Base-by-base conservation (phyloP, 1,284 basidiomycete species). In the Sanghuangporus sanghuang region DNA sequence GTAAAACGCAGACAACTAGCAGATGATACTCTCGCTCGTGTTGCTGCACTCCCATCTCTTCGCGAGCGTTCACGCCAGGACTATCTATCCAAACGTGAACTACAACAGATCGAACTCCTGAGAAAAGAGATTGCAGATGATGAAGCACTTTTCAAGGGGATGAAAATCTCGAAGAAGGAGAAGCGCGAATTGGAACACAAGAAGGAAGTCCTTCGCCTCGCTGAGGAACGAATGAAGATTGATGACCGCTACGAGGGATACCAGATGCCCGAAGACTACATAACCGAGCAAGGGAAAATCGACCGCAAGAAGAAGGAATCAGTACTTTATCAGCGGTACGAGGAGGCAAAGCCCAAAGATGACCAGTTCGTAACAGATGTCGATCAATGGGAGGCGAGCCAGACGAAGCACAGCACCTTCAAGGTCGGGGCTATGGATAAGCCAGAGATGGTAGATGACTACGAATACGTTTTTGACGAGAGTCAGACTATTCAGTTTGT, bases 381-480 rank as follows among this genome's bases (percentile, higher is more conserved):
- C 64, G 97, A 99, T 75, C 92, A 95, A 71, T 96, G 93, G 93
- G 97, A 99, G 75, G 89, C 90, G 57, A 85, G 87, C 74, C 97
- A 99, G 76, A 92, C 95, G 44, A 84, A 86, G 63, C 89, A 95
- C 71, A 95, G 94, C 69, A 91, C 92, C 23, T 91, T 96, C 77
- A 89, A 86, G 71, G 89, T 87, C 11, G 94, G 96, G 35, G 95
- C 96, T 0, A 75, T 95, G 83, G 95, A 98, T 75, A 94, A 93
- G 75, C 81, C 78, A 52, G 87, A 92, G 65, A 66, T 90, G 27
- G 85, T 89, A 35, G 93, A 95, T 52, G 86, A 87, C 57, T 99
- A 97, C 73, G 96, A 99, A 68, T 99, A 95, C 74, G 96, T 99
- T 46, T 98, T 99, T 72, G 96, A 99, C 76, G 96, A 98, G 74